Conservation (phyloP, 1,284 basidiomycete species). For the Porogramme epimiltina region DNA sequence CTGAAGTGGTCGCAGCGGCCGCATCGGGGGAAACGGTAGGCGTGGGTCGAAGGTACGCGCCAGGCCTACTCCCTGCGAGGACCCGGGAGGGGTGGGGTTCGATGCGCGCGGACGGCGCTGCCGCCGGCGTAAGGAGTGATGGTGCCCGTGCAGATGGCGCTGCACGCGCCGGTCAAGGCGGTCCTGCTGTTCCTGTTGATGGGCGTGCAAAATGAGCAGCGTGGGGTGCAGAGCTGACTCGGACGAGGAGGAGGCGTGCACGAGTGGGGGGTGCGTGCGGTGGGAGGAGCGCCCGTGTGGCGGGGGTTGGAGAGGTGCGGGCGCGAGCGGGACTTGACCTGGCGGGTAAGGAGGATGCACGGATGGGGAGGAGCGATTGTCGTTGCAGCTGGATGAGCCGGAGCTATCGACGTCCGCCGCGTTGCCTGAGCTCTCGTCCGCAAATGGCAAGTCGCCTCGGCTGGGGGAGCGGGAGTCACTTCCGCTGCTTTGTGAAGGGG, state of each 20-base stretch:
- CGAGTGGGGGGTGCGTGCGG: not conserved
- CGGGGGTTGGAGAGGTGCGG: not conserved
- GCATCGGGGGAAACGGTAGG: not conserved
- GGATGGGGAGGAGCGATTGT: not conserved
- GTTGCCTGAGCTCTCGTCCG: conserved; percentile 11
- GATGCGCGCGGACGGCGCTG: conserved; percentile 7
- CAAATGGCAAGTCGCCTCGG: not conserved
- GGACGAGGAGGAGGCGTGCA: not conserved
- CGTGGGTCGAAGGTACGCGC: not conserved
- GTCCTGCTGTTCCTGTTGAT: conserved; percentile 3
- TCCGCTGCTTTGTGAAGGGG: too few relatives aligned
- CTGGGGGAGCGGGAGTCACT: not conserved
- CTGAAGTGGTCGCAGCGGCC: conserved; percentile 3
- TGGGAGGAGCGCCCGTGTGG: not conserved
- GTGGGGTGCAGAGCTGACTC: not conserved
- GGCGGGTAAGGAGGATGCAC: too few relatives aligned
- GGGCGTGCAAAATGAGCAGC: not conserved
- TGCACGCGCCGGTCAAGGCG: conserved; percentile 7
- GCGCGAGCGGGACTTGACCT: not conserved
- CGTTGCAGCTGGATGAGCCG: not conserved
- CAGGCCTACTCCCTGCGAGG: too few relatives aligned
- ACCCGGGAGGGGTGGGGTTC: not conserved
- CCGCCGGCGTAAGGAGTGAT: not conserved
- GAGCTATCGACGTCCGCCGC: conserved; percentile 15
- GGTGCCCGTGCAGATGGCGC: not conserved